These are phyloP conservation scores for Globisporangium iwayamae DNA, from an alignment of 352 stramenopile species.

Conservation along the genomic window DNA sequence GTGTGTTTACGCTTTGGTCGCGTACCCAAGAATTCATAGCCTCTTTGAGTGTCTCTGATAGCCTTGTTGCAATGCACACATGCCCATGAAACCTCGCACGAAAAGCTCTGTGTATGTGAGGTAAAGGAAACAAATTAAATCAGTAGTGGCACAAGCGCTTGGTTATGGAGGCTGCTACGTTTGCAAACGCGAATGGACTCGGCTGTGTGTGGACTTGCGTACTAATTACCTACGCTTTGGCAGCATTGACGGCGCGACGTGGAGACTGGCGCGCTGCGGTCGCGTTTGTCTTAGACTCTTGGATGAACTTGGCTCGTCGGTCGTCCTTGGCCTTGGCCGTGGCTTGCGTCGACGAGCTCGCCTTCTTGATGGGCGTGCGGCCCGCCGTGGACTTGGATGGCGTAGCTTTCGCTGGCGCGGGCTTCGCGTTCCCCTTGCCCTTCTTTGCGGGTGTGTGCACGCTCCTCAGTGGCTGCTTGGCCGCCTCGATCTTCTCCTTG, in stretches of 20 bases:
- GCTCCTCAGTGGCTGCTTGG: constrained; percentile 21
- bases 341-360: constrained; percentile 7
- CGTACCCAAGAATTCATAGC: too few species aligned
- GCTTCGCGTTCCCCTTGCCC: constrained; percentile 21
- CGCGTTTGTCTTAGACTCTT: constrained; percentile 35
- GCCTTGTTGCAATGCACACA: not conserved
- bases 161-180: not conserved
- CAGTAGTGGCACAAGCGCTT: constrained; percentile 3
- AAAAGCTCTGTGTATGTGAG: not conserved
- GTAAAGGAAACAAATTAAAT: constrained; percentile 7
- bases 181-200: not conserved
- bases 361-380: constrained; percentile 27
- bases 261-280: constrained; percentile 12
- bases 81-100: not conserved
- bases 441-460: constrained; percentile 18
- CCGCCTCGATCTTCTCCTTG: constrained; percentile 14
- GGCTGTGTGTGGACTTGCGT: not conserved
- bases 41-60: too few species aligned
- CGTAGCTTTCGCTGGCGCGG: constrained; percentile 6
- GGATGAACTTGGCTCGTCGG: constrained; percentile 32
- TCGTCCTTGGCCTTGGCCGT: constrained; percentile 24
- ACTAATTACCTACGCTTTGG: not conserved
- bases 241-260: constrained; percentile 1
- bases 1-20: too few species aligned
- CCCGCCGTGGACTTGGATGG: constrained; percentile 23